Percentiles rank a stretch among this genome's conserved stretches.
phyloP scores from a whole-genome alignment of 441 rosid genomes.

The Aleurites moluccanus region DNA sequence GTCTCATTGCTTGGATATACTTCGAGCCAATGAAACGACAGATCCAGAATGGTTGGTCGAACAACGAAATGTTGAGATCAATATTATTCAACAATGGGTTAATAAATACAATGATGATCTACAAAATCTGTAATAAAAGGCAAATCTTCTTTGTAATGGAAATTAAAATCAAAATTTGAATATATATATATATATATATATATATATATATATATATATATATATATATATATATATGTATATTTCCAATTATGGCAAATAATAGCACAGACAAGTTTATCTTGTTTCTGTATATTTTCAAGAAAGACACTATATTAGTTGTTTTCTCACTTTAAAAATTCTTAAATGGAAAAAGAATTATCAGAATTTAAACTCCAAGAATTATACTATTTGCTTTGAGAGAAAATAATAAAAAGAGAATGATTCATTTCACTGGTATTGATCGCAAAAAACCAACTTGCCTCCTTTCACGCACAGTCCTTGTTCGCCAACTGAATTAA shows the following conservation, averaged over 20 bases:
- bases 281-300: background rate
- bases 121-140: background rate
- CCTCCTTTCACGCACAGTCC: constrained; percentile 71
- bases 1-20: constrained; percentile 69
- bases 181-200: too few relatives aligned
- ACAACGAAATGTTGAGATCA: constrained; percentile 50
- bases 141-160: background rate
- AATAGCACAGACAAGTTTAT: background rate
- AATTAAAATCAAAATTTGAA: background rate
- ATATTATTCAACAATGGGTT: constrained; percentile 54
- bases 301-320: background rate
- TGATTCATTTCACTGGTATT: constrained; percentile 16
- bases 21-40: constrained; percentile 15
- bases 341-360: too few relatives aligned
- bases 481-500: constrained; percentile 80
- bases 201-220: too few relatives aligned
- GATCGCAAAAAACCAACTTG: constrained; percentile 64
- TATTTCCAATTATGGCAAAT: background rate
- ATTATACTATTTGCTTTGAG: too few relatives aligned
- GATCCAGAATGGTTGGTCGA: constrained; percentile 66
- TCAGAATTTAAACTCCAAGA: background rate
- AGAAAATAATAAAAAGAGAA: too few relatives aligned
- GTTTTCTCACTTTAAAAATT: too few relatives aligned
- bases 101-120: constrained; percentile 47
- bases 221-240: too few relatives aligned